These are phyloP conservation scores for Kregervanrija pseudodelftensis DNA, from an alignment of 805 yeast species.

Conservation along the genomic window DNA sequence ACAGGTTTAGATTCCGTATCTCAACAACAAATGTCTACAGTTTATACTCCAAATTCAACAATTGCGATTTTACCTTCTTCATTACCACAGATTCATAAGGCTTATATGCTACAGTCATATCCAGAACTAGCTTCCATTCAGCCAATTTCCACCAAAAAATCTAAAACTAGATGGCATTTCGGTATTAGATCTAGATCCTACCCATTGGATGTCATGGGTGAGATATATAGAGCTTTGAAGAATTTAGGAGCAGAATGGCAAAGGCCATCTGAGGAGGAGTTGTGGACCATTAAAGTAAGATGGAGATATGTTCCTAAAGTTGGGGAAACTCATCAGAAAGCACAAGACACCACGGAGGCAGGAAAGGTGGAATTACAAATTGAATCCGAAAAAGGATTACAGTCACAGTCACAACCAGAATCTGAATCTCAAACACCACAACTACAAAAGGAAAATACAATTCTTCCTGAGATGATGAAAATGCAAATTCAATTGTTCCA, in stretches of 20 bases:
- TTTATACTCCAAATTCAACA: constrained; percentile 59
- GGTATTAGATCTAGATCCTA: constrained; percentile 94
- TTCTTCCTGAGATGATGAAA: constrained; percentile 75
- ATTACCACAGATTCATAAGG: constrained; percentile 88
- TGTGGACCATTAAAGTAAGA: constrained; percentile 93
- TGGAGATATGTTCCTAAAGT: constrained; percentile 64
- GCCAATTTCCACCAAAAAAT: constrained; percentile 62
- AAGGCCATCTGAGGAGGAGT: constrained; percentile 85
- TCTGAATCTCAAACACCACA: no score
- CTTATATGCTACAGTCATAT: constrained; percentile 60
- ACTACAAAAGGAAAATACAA: no score
- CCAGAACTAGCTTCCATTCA: constrained; percentile 30
- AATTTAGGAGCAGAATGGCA: constrained; percentile 98
- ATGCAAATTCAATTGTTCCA: constrained; percentile 97
- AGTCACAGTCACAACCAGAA: no score
- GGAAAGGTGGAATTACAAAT: constrained; percentile 15
- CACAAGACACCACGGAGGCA: not conserved
- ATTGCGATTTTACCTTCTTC: constrained; percentile 92
- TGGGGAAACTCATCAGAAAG: constrained; percentile 3
- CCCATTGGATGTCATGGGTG: constrained; percentile 98
- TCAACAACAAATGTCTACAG: constrained; percentile 21
- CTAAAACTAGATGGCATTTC: constrained; percentile 96
- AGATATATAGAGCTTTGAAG: constrained; percentile 87
- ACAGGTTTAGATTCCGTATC: constrained; percentile 20
- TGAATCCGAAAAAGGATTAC: no score